These are phyloP conservation scores for Solanum virginianum DNA, from an alignment of 257 asterid genomes.

Conservation along the genomic window DNA sequence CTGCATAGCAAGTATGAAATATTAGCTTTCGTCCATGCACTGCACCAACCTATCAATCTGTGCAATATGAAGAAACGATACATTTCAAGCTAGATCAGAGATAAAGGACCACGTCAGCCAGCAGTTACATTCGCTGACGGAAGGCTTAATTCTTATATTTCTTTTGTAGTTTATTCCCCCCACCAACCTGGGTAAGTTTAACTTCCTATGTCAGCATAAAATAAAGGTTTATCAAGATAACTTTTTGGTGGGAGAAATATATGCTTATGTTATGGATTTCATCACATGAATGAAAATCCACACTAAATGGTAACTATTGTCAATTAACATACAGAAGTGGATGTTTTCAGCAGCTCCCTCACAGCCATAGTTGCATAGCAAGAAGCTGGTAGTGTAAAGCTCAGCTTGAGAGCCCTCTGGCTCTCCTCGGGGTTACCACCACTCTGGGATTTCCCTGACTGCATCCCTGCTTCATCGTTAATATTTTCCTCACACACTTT, in stretches of 20 bases:
- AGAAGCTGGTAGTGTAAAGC: slow-evolving; percentile 88
- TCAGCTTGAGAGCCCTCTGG: slow-evolving; percentile 71
- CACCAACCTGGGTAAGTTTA: background rate
- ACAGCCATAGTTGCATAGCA: slow-evolving; percentile 98
- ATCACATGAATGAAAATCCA: background rate
- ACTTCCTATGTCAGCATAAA: background rate
- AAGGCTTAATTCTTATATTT: background rate
- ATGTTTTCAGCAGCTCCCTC: slow-evolving; percentile 88
- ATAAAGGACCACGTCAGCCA: background rate
- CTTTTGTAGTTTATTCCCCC: background rate
- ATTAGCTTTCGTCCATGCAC: background rate
- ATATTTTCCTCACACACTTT: background rate
- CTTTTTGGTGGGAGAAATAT: background rate
- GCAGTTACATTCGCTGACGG: background rate
- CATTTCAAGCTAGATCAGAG: background rate
- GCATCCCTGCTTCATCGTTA: slow-evolving; percentile 4
- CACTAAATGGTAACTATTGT: background rate
- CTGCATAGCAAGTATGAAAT: slow-evolving; percentile 15
- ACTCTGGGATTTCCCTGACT: slow-evolving; percentile 15
- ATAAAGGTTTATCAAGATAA: background rate
- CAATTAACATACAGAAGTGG: slow-evolving; percentile 67
- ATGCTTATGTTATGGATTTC: background rate
- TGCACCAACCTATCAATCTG: background rate
- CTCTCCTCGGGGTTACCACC: slow-evolving; percentile 24
- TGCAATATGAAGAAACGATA: background rate